Evolutionary conservation across 805 yeast species (phyloP).

Genomic region (Candida verbasci): DNA sequence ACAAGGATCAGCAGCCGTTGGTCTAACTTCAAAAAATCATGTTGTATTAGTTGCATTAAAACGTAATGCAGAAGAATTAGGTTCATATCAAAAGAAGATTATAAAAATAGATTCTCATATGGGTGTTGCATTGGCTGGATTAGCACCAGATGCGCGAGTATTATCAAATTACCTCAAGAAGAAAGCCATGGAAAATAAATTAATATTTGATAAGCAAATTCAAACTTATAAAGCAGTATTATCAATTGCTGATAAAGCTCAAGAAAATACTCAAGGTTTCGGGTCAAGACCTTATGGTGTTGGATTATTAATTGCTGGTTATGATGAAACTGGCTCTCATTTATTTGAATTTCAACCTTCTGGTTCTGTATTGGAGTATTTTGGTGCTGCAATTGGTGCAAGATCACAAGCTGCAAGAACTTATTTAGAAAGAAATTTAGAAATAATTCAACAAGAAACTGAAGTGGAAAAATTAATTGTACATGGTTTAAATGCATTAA

Average conservation of each 20-base stretch:
- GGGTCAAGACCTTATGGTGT: constrained; percentile 99
- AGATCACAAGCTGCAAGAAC: constrained; percentile 98
- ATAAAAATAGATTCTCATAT: constrained; percentile 88
- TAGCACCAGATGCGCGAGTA: constrained; percentile 97
- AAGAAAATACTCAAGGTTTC: constrained; percentile 90
- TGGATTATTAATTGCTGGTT: constrained; percentile 84
- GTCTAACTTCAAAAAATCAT: constrained; percentile 77
- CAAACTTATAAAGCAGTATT: constrained; percentile 79
- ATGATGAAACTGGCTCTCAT: constrained; percentile 93
- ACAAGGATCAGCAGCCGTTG: constrained; percentile 97
- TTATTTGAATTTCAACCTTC: constrained; percentile 93
- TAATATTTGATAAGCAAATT: constrained; percentile 82
- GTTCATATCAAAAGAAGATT: constrained; percentile 93
- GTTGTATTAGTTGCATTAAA: constrained; percentile 92
- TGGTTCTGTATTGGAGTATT: constrained; percentile 87
- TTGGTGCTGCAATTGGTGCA: constrained; percentile 96
- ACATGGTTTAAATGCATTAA: constrained; percentile 83
- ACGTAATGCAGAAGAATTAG: constrained; percentile 94
- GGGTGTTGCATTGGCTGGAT: constrained; percentile 94
- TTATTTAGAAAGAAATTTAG: constrained; percentile 82
- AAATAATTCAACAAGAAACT: constrained; percentile 55
- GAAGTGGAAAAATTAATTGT: constrained; percentile 71
- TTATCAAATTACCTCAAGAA: constrained; percentile 84
- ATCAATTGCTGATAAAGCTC: constrained; percentile 93
- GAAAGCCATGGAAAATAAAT: constrained; percentile 82